Conservation (phyloP, 202 grass and related monocot species). For the Zoysia matrella region DNA sequence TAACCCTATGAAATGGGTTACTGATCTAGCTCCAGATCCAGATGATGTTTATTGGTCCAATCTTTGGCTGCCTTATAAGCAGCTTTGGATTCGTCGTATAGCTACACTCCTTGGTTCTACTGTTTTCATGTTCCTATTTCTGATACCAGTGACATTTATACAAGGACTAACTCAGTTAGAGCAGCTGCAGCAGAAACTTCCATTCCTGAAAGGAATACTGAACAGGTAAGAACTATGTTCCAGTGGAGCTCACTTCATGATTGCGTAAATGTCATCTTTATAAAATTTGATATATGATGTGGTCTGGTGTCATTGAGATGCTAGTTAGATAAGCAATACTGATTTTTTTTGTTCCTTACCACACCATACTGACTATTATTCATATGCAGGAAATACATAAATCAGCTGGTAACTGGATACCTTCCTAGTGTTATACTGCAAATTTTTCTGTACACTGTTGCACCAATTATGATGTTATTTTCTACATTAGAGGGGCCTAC, state of each 20-base stretch:
- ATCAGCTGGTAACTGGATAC: conserved; percentile 85
- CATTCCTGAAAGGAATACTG: conserved; percentile 77
- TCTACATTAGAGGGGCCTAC: conserved; percentile 82
- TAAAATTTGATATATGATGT: conserved; percentile 25
- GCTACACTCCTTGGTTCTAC: conserved; percentile 69
- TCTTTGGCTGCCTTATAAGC: conserved; percentile 80
- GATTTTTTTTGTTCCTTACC: neutral
- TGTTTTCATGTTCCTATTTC: conserved; percentile 87
- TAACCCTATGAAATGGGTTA: conserved; percentile 90
- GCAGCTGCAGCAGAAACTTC: conserved; percentile 71
- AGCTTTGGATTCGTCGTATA: conserved; percentile 88
- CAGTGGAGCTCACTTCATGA: neutral
- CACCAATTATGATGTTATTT: conserved; percentile 90
- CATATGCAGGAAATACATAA: conserved; percentile 67
- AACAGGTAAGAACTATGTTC: conserved; percentile 64
- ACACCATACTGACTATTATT: conserved; percentile 15
- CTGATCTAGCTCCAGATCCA: conserved; percentile 81
- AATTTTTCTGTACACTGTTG: conserved; percentile 70
- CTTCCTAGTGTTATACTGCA: conserved; percentile 85
- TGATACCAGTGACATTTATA: conserved; percentile 85
- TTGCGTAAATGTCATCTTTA: neutral
- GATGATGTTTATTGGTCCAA: conserved; percentile 98
- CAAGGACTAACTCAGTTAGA: conserved; percentile 94
- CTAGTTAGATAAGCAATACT: conserved; percentile 7
- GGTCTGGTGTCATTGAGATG: conserved; percentile 18